Percentiles rank a stretch among this genome's conserved stretches.
phyloP scores from a whole-genome alignment of 106 monocot species.

The Dactylorhiza incarnata region DNA sequence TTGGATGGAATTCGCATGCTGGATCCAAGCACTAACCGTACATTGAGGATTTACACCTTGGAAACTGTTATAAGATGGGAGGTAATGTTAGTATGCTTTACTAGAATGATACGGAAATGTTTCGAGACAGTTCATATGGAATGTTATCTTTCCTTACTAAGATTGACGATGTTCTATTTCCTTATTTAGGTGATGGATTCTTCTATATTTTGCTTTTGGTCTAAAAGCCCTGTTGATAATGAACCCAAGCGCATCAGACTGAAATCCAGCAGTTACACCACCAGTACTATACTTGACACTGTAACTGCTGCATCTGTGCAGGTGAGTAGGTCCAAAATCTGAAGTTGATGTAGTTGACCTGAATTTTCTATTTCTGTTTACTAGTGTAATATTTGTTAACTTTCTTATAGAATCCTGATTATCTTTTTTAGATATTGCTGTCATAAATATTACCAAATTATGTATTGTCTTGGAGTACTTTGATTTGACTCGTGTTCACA shows the following conservation, averaged over 20 bases:
- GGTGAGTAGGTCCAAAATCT: slow-evolving; percentile 21
- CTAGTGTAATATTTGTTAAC: neutral
- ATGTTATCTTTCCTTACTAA: neutral
- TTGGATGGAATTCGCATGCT: slow-evolving; percentile 96
- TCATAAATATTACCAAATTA: neutral
- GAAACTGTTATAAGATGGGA: slow-evolving; percentile 78
- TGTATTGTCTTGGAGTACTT: neutral
- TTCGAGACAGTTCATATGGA: neutral
- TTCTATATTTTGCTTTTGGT: slow-evolving; percentile 83
- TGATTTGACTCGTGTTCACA: neutral
- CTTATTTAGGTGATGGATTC: slow-evolving; percentile 57
- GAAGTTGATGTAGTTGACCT: neutral
- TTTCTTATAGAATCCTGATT: neutral
- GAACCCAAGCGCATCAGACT: slow-evolving; percentile 89
- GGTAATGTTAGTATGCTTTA: slow-evolving; percentile 32
- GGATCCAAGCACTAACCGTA: slow-evolving; percentile 66
- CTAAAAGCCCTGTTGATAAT: slow-evolving; percentile 83
- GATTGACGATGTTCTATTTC: neutral
- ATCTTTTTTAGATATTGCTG: neutral
- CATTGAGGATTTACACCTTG: slow-evolving; percentile 77
- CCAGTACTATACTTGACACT: slow-evolving; percentile 84
- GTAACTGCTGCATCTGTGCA: slow-evolving; percentile 91
- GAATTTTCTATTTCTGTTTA: neutral
- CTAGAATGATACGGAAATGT: neutral
- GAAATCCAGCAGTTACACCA: slow-evolving; percentile 90